Conservation (phyloP, 1,284 basidiomycete species). For the Phellopilus nigrolimitatus region DNA sequence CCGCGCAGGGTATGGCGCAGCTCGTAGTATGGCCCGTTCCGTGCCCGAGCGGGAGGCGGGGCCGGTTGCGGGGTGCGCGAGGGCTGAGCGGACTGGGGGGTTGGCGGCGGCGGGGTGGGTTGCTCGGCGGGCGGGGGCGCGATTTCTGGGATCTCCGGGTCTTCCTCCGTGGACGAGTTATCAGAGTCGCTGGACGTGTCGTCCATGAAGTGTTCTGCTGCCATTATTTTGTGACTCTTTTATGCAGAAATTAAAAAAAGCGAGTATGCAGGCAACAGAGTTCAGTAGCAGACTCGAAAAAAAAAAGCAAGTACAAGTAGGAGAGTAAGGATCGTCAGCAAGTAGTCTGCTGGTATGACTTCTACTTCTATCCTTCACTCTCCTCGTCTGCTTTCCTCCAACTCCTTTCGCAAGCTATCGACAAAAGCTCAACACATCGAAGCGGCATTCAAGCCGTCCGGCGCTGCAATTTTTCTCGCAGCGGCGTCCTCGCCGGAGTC, state of each 20-base stretch:
- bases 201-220: constrained; percentile 31
- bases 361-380: not conserved
- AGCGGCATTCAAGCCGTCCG: constrained; percentile 22
- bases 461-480: constrained; percentile 42
- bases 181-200: constrained; percentile 74
- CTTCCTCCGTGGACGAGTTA: constrained; percentile 77
- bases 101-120: constrained; percentile 24
- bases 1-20: constrained; percentile 61
- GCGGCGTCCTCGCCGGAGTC: constrained; percentile 36
- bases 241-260: not conserved
- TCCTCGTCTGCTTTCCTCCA: not conserved
- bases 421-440: constrained; percentile 3
- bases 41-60: constrained; percentile 23
- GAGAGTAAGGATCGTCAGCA: no score
- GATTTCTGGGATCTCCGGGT: constrained; percentile 65
- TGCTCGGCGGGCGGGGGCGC: constrained; percentile 30
- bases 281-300: no score
- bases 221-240: not conserved
- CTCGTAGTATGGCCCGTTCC: constrained; percentile 66
- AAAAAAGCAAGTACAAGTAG: no score
- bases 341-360: no score
- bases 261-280: not conserved
- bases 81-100: constrained; percentile 20
- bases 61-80: no score
- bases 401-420: not conserved